phyloP scores from a whole-genome alignment of 495 filamentous ascomycete species.

The Cetradonia linearis region DNA sequence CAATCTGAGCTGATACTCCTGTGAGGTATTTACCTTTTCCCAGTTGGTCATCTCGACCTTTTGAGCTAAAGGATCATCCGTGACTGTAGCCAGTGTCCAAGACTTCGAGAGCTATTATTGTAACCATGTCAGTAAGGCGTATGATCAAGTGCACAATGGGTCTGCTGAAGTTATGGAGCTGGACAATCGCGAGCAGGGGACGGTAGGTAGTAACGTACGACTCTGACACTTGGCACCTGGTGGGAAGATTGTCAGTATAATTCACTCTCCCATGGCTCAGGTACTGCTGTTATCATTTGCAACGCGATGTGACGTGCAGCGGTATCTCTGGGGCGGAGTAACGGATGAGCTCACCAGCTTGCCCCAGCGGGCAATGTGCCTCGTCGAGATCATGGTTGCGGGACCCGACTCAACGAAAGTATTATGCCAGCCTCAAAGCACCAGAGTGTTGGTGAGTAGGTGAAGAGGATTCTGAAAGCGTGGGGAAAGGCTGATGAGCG shows the following conservation, averaged over 20 bases:
- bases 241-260: constrained; percentile 8
- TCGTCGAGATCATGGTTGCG: constrained; percentile 45
- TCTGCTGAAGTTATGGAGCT: background rate
- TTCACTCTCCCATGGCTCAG: background rate
- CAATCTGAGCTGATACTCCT: background rate
- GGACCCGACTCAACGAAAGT: constrained; percentile 1
- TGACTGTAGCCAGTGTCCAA: constrained; percentile 52
- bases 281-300: background rate
- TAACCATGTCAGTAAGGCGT: constrained; percentile 26
- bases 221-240: constrained; percentile 41
- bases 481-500: constrained; percentile 2
- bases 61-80: constrained; percentile 53
- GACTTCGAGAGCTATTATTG: constrained; percentile 37
- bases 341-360: constrained; percentile 41
- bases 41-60: constrained; percentile 76
- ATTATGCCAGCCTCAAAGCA: background rate
- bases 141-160: constrained; percentile 17
- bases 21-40: constrained; percentile 48
- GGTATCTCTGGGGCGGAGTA: constrained; percentile 11
- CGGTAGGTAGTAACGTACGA: constrained; percentile 37
- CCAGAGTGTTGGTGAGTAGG: background rate
- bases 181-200: background rate
- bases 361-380: constrained; percentile 45
- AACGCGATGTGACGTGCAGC: constrained; percentile 9
- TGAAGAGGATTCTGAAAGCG: constrained; percentile 4